Conservation (phyloP, 768 basidiomycete species). For the Termitomyces titanicus region DNA sequence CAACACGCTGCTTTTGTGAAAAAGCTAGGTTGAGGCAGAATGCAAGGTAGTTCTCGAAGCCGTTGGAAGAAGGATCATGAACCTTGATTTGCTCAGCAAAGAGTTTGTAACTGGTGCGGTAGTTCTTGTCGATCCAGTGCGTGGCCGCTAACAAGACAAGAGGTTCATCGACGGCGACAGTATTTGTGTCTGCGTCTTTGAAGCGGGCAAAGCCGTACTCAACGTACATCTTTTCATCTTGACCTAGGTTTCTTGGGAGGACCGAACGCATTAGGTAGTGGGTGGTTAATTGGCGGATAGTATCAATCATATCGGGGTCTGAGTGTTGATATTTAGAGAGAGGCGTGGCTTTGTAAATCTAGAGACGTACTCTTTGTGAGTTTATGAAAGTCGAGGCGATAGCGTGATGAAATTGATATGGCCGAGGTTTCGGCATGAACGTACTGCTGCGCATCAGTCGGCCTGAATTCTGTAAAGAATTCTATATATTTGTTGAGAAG, state of each 20-base stretch:
- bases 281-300: constrained; percentile 33
- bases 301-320: constrained; percentile 35
- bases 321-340: background rate
- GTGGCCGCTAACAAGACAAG: constrained; percentile 40
- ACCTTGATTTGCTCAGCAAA: constrained; percentile 32
- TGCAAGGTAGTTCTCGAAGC: constrained; percentile 43
- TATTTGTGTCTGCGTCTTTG: constrained; percentile 33
- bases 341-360: background rate
- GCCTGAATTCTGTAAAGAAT: constrained; percentile 34
- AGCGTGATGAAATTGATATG: constrained; percentile 31
- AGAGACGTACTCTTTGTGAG: constrained; percentile 33
- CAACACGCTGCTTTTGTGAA: constrained; percentile 23
- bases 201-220: constrained; percentile 45
- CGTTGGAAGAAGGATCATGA: constrained; percentile 32
- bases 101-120: constrained; percentile 31
- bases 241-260: constrained; percentile 31
- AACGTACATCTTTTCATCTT: constrained; percentile 37
- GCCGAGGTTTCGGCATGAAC: constrained; percentile 26
- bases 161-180: constrained; percentile 39
- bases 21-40: constrained; percentile 39
- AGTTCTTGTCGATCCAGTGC: constrained; percentile 36
- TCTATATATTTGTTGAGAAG: constrained; percentile 39
- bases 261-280: constrained; percentile 41
- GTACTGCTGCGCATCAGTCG: constrained; percentile 32
- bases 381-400: constrained; percentile 38